These are phyloP conservation scores for Candida germanica DNA, from an alignment of 805 yeast genomes.

Conservation along the genomic window DNA sequence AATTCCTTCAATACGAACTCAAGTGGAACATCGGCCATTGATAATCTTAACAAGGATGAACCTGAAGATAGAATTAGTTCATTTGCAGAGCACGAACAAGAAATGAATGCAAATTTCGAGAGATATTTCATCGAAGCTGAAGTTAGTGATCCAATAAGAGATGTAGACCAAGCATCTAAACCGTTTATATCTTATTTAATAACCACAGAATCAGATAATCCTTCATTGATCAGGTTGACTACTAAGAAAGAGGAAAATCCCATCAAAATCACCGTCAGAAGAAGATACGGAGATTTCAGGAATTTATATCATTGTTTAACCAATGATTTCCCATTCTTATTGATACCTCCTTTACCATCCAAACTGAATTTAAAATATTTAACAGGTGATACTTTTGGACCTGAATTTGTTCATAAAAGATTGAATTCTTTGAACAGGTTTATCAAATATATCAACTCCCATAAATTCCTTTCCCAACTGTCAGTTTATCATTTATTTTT, in stretches of 20 bases:
- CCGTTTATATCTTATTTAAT: conserved; percentile 74
- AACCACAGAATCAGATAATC: conserved; percentile 60
- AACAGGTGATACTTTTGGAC: conserved; percentile 88
- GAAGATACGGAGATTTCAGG: conserved; percentile 87
- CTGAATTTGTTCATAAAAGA: conserved; percentile 79
- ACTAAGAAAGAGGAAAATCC: conserved; percentile 17
- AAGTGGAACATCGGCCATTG: background rate
- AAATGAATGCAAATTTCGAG: conserved; percentile 8
- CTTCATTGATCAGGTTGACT: conserved; percentile 44
- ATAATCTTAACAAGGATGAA: background rate
- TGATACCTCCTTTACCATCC: conserved; percentile 93
- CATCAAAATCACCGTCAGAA: conserved; percentile 50
- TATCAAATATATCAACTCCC: conserved; percentile 66
- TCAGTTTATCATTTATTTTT: conserved; percentile 68
- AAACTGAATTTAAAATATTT: conserved; percentile 87
- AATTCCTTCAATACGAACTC: background rate
- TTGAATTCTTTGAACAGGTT: conserved; percentile 79
- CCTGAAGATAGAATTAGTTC: conserved; percentile 5
- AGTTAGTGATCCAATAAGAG: conserved; percentile 66
- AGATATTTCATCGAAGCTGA: conserved; percentile 19
- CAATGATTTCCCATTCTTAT: conserved; percentile 78
- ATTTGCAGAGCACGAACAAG: conserved; percentile 4
- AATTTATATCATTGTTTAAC: conserved; percentile 69
- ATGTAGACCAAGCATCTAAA: conserved; percentile 65
- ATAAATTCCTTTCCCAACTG: conserved; percentile 68